A percentile compares a stretch with the other conserved stretches of the same genome.
Evolutionary conservation across 768 basidiomycete genomes (phyloP).

Genomic region (Suillus variegatus): DNA sequence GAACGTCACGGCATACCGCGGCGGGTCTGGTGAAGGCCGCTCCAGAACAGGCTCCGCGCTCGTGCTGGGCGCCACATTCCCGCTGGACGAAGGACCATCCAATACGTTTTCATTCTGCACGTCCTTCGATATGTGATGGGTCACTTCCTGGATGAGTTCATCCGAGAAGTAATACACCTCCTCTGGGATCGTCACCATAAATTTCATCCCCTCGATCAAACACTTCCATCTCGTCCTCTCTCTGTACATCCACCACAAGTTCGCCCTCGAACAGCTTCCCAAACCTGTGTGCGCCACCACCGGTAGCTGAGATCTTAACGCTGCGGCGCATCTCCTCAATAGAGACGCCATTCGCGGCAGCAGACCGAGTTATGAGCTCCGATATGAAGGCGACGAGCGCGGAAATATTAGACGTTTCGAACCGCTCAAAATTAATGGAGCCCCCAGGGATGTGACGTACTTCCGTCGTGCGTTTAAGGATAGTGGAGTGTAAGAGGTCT

Average conservation of each 20-base stretch:
- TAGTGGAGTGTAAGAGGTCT: slow-evolving; percentile 57
- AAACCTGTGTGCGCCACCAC: slow-evolving; percentile 95
- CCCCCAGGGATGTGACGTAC: slow-evolving; percentile 88
- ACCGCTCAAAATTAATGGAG: slow-evolving; percentile 95
- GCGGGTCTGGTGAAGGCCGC: slow-evolving; percentile 89
- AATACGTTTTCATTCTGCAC: slow-evolving; percentile 1
- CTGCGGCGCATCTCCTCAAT: slow-evolving; percentile 89
- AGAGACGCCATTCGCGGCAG: slow-evolving; percentile 80
- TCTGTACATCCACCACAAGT: slow-evolving; percentile 79
- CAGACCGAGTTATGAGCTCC: slow-evolving; percentile 83
- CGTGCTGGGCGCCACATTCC: slow-evolving; percentile 12
- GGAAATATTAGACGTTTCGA: slow-evolving; percentile 88
- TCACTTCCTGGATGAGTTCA: slow-evolving; percentile 79
- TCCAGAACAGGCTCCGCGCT: slow-evolving; percentile 46
- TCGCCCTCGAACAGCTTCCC: slow-evolving; percentile 76
- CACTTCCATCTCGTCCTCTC: slow-evolving; percentile 99
- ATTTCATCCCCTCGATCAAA: slow-evolving; percentile 92
- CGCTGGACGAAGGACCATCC: slow-evolving; percentile 5
- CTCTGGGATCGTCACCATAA: slow-evolving; percentile 93
- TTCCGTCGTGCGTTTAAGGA: slow-evolving; percentile 62
- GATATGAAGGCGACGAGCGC: slow-evolving; percentile 87
- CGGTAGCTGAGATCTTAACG: slow-evolving; percentile 97
- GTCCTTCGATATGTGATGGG: slow-evolving; percentile 32
- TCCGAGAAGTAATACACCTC: slow-evolving; percentile 99
- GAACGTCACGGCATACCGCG: slow-evolving; percentile 86